phyloP scores from a whole-genome alignment of 176 grass and related monocot species.

The Avena sativa region DNA sequence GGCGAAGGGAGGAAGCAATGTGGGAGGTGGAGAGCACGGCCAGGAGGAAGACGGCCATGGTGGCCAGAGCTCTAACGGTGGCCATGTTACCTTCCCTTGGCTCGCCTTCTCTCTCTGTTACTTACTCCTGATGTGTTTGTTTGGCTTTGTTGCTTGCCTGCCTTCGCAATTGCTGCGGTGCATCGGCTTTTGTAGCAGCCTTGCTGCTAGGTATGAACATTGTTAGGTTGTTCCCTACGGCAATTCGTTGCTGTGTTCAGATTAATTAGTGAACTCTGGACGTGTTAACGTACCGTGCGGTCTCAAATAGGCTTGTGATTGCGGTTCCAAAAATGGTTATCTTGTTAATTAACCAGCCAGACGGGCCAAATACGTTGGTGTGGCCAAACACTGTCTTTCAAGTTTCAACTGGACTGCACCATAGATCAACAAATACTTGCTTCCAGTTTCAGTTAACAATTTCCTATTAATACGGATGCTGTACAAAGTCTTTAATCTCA shows the following conservation, averaged over 20 bases:
- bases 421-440: no score
- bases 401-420: no score
- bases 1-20: constrained; percentile 27
- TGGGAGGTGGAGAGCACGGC: constrained; percentile 38
- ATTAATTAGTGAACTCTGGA: background rate
- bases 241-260: background rate
- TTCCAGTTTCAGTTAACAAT: no score
- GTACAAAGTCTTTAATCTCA: no score
- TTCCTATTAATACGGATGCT: no score
- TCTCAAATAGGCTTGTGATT: background rate
- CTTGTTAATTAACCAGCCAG: no score
- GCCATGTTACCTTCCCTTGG: constrained; percentile 10
- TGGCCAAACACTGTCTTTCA: no score
- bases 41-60: constrained; percentile 31
- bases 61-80: background rate
- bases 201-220: background rate
- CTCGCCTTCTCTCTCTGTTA: background rate
- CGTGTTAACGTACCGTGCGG: background rate
- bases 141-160: constrained; percentile 14
- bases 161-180: background rate
- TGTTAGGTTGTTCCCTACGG: background rate
- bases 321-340: no score
- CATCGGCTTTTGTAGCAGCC: background rate
- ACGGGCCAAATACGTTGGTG: no score
- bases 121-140: background rate